Base-by-base conservation (phyloP, 805 yeast genomes). In the Myxozyma udenii region DNA sequence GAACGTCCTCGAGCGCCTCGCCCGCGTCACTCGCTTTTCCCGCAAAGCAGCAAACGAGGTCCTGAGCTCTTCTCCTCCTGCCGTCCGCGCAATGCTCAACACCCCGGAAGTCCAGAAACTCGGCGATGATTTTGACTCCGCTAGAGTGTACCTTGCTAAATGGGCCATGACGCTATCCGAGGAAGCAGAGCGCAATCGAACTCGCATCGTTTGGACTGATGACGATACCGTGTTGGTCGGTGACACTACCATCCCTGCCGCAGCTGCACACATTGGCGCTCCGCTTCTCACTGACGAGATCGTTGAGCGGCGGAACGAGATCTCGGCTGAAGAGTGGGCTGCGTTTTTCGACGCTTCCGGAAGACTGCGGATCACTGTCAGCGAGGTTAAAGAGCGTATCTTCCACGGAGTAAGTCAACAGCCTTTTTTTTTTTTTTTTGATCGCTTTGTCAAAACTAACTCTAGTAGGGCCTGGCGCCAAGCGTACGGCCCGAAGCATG, bases 141-240 rank as follows among this genome's bases (percentile, higher is more conserved):
- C 98, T 0, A 78, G 90, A 48, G 85, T 89, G 3, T 91, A 88
- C 66, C 73, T 91, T 53, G 98, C 98, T 3, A 90, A 89, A 71
- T 93, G 98, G 98, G 97, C 98, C 0, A 77, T 87, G 61, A 87
- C 87, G 25, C 93, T 93, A 7, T 93, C 91, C 61, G 90, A 89
- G 62, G 95, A 91, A 66, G 93, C 96, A 1, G 89, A 81, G 60
- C 78, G 79, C 50, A 68, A 74, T 62, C 71, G 67, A 54, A 66
- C 65, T 26, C 61, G 64, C 37, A 64, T 72, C 24, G 68, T 69
- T 16, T 70, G 73, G 72, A 64, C 66, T 23, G 70, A 66, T 35
- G 33, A 28, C 33, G 33, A 28, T 28, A 9, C 33, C 9, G 33
- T 28, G 14, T 60, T 55, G 26, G 61, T 54, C 25, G 63, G 66